Percentiles rank a stretch among this genome's conserved stretches.
Conservation (phyloP, 331 rosid species). For the Spiraea crenata region DNA sequence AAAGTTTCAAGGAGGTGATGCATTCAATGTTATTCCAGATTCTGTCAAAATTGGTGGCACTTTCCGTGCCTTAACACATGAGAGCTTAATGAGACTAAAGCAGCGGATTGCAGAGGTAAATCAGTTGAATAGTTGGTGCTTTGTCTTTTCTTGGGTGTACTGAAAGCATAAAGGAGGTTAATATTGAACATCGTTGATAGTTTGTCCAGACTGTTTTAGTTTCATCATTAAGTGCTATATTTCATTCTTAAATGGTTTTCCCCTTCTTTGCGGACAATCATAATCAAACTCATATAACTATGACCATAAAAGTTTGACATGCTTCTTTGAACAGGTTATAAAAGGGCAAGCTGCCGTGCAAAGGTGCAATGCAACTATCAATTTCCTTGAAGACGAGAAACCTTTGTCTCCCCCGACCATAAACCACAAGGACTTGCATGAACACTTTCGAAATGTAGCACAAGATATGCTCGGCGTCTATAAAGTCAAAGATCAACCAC, state of each 20-base stretch:
- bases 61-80: slow-evolving; percentile 62
- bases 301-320: slow-evolving; percentile 6
- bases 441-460: slow-evolving; percentile 48
- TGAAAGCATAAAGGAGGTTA: neutral
- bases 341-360: slow-evolving; percentile 75
- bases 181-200: neutral
- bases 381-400: slow-evolving; percentile 42
- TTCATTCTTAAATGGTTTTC: neutral
- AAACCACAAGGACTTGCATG: slow-evolving; percentile 51
- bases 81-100: slow-evolving; percentile 46
- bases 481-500: slow-evolving; percentile 41
- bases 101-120: slow-evolving; percentile 65
- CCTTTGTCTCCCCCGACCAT: slow-evolving; percentile 59
- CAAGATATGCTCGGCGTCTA: slow-evolving; percentile 56
- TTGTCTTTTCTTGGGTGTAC: neutral
- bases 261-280: neutral
- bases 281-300: too few relatives aligned
- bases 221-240: neutral
- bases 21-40: slow-evolving; percentile 93
- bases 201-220: neutral
- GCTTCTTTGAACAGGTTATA: slow-evolving; percentile 52
- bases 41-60: slow-evolving; percentile 83
- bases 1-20: slow-evolving; percentile 81
- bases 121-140: neutral
- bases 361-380: slow-evolving; percentile 70